Conservation (phyloP, 73 alveolate species). For the Breviolum minutum region DNA sequence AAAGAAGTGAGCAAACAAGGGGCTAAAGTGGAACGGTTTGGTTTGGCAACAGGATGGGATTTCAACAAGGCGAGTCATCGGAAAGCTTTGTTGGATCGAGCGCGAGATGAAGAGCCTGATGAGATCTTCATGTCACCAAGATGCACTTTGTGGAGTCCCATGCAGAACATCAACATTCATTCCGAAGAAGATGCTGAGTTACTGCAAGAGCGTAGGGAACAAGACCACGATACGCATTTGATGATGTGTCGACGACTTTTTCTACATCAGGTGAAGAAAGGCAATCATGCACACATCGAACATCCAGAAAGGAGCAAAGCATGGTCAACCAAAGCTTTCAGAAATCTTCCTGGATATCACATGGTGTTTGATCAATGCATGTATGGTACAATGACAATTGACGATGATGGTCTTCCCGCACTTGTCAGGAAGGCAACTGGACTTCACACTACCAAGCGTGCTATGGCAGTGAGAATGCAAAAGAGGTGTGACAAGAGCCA, state of each 20-base stretch:
- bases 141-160: not conserved
- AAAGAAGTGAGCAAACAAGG: not conserved
- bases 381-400: not conserved
- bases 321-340: not conserved
- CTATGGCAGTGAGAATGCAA: not conserved
- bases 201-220: not conserved
- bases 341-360: not conserved
- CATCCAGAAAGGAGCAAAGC: not conserved
- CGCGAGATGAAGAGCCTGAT: not conserved
- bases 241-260: not conserved
- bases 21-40: not conserved
- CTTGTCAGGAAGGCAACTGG: not conserved
- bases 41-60: not conserved
- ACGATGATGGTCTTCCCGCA: not conserved
- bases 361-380: not conserved
- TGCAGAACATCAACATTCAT: not conserved
- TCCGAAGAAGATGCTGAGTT: not conserved
- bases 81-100: not conserved
- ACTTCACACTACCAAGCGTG: not conserved
- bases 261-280: not conserved
- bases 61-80: not conserved
- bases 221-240: not conserved
- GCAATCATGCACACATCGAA: not conserved
- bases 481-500: not conserved
- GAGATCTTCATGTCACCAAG: not conserved